Base-by-base conservation (phyloP, 2,329 filamentous ascomycete genomes). In the Colletotrichum plurivorum region DNA sequence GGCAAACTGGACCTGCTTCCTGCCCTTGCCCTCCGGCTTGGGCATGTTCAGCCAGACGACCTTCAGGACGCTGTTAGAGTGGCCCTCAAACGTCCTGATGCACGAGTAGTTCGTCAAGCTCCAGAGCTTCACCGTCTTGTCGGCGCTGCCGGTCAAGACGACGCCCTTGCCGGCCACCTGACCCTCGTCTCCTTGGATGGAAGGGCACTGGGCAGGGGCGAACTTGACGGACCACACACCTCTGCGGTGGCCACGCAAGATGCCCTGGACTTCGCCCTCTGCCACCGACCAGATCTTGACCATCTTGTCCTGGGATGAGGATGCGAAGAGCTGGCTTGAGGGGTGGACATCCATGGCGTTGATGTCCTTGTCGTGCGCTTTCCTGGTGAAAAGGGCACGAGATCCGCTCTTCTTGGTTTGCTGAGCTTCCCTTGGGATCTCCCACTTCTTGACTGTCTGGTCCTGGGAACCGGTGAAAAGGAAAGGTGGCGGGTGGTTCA, bases 331-430 rank as follows among this genome's bases (percentile, higher is more conserved):
- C n/a, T 90, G 89, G 5, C 89, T 89, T 1, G 88, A 86, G 22
- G 90, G 87, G 72, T 94, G 93, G 12, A 96, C 87, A 72, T 97
- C 94, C 58, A 99, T 88, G 2, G 96, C 94, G 75, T 99, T 99
- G 81, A 99, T 99, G 73, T 99, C 96, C 78, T 99, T 99, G 77
- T 99, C 96, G 80, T 99, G 96, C 1, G 96, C 96, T 80, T 98
- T 97, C 65, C 96, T 89, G 1, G 96, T 98, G 79, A 93, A 99
- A 5, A 91, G 82, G 48, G 94, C 94, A 73, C 90, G 84, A 10
- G 90, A 83, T 10, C 87, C 85, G 66, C 87, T 87, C 69, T 87
- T 88, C 54, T 82, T 79, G 18, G 74, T 75, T 66, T 82, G 78
- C 59, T 84, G 82, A 41, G 83, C 78, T 59, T 87, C 78, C 46